Conservation (phyloP, 2,329 filamentous ascomycete species). For the Neoascochyta sp. region DNA sequence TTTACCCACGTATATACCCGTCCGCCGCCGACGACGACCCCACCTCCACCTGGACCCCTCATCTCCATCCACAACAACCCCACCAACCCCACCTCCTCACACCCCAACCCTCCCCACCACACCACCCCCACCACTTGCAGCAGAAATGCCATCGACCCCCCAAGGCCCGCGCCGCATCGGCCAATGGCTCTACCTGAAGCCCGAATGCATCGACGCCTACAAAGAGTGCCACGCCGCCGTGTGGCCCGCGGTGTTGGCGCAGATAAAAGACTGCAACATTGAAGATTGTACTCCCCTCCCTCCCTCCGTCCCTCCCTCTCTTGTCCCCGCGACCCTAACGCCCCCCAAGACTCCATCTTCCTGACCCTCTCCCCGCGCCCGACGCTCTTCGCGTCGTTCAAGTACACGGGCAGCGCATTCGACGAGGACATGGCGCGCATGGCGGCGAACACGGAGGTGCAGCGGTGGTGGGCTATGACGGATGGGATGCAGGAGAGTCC, state of each 20-base stretch:
- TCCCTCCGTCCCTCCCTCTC: constrained; percentile 51
- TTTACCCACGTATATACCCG: too few relatives aligned
- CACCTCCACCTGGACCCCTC: too few relatives aligned
- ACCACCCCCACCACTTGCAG: too few relatives aligned
- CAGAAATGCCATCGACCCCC: constrained; percentile 11
- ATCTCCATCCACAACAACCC: too few relatives aligned
- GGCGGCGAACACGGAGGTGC: constrained; percentile 67
- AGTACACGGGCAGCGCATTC: constrained; percentile 71
- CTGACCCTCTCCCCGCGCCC: constrained; percentile 57
- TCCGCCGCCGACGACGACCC: too few relatives aligned
- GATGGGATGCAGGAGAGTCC: constrained; percentile 66
- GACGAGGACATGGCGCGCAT: constrained; percentile 73
- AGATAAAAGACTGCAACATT: constrained; percentile 73
- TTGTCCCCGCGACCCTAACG: background rate
- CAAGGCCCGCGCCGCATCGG: constrained; percentile 53
- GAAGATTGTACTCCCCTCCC: constrained; percentile 56
- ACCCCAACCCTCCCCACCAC: too few relatives aligned
- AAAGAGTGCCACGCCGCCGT: constrained; percentile 69
- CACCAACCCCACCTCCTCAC: too few relatives aligned
- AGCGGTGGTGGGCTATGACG: constrained; percentile 79
- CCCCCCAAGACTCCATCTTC: constrained; percentile 61
- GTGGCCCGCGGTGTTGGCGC: constrained; percentile 72
- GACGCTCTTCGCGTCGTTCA: constrained; percentile 72
- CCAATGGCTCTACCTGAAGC: constrained; percentile 70
- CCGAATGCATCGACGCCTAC: constrained; percentile 63